Evolutionary conservation across 73 alveolate species (phyloP).

Genomic region (Effrenium voratum): DNA sequence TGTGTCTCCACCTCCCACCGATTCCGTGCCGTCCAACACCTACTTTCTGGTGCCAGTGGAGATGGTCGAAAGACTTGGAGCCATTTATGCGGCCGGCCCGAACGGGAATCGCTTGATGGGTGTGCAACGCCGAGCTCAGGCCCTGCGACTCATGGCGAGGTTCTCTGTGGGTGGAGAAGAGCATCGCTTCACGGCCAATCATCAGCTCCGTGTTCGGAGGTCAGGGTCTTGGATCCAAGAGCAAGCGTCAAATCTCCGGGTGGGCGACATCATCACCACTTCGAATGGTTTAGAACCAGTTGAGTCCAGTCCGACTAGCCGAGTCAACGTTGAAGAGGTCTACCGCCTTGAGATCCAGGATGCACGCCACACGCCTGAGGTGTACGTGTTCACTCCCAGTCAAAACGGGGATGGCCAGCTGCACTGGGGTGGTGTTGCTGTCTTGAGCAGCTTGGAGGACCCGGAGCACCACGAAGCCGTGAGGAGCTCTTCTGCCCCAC

Average conservation of each 20-base stretch:
- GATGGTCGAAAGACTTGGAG: not conserved
- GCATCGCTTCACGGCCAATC: constrained; percentile 37
- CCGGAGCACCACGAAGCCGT: no score
- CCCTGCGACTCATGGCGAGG: not conserved
- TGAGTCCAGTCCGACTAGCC: not conserved
- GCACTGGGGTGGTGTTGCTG: constrained; percentile 1
- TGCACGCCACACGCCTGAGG: constrained; percentile 9
- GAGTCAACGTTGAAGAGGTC: constrained; percentile 11
- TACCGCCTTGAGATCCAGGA: constrained; percentile 5
- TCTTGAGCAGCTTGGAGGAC: constrained; percentile 12
- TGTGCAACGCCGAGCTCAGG: not conserved
- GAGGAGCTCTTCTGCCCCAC: constrained; percentile 45
- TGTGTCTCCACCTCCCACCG: not conserved
- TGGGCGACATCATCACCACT: constrained; percentile 19
- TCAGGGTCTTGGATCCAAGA: constrained; percentile 76
- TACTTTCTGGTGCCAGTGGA: constrained; percentile 43
- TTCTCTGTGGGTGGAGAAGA: not conserved
- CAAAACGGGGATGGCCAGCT: not conserved
- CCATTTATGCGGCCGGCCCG: constrained; percentile 34
- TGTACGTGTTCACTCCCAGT: constrained; percentile 11
- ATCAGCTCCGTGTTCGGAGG: constrained; percentile 29
- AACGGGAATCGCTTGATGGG: not conserved
- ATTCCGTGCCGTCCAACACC: constrained; percentile 46
- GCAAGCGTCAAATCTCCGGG: constrained; percentile 26
- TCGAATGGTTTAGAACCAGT: not conserved